Conservation (phyloP, 176 grass and related monocot species). For the Rhipidocladum racemiflorum region DNA sequence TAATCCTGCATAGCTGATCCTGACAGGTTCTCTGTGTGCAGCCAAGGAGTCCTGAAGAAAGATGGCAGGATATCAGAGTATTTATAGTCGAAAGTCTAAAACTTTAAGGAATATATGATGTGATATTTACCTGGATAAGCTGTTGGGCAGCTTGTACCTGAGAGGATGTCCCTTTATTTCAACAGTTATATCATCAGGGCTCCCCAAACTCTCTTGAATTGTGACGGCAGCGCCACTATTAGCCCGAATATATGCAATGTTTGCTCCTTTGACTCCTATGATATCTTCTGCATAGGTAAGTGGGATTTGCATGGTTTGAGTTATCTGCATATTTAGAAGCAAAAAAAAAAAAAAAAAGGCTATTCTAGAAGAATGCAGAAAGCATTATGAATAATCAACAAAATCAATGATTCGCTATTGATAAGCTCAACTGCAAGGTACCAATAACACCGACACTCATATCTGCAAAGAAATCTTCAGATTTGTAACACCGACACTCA, state of each 20-base stretch:
- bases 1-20: conserved; percentile 61
- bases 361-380: too few species aligned
- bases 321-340: conserved; percentile 76
- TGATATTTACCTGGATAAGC: conserved; percentile 69
- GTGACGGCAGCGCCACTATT: conserved; percentile 82
- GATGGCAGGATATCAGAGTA: background rate
- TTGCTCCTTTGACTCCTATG: conserved; percentile 87
- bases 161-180: conserved; percentile 91
- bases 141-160: conserved; percentile 87
- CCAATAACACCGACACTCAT: background rate
- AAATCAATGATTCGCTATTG: background rate
- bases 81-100: background rate
- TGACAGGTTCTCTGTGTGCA: conserved; percentile 66
- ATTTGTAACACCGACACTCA: background rate
- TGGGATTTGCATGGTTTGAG: conserved; percentile 98
- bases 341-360: too few species aligned
- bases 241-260: conserved; percentile 87
- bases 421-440: background rate
- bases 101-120: background rate
- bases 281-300: conserved; percentile 95
- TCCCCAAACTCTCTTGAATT: conserved; percentile 79
- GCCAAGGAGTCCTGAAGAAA: conserved; percentile 71
- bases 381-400: too few species aligned
- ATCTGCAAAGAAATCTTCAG: background rate
- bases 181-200: conserved; percentile 92